Base-by-base conservation (phyloP, 306 rosid species). In the Alnus rubra region DNA sequence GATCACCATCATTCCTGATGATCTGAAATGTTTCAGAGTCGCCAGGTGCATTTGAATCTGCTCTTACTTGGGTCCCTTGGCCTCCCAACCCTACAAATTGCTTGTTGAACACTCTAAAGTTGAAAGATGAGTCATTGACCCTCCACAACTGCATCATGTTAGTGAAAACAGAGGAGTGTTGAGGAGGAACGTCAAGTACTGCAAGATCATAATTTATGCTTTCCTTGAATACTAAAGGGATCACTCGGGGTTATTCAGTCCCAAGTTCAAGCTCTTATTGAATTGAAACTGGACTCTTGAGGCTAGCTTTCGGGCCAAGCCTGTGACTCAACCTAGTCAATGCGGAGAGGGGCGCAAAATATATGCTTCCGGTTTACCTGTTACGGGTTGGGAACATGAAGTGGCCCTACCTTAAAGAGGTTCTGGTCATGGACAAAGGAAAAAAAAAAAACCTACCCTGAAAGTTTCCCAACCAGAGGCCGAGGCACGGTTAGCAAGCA, bases 381-480 rank as follows among this genome's bases (percentile, higher is more conserved):
- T 23, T 23, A 23, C 28, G 28, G 28, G 28, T 23, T 23, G 28
- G 28, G 28, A 23, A 23, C 28, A 23, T 23, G 0, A 23, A 23
- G 28, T 23, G 28, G 28, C 28, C 28, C 28, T 23, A 23, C 28
- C 28, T 23, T 23, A 23, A 23, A 23, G 28, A 23, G 28, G 28
- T 23, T 23, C 28, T 0, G 28, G 28, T 23, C 28, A 23, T 23
- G 28, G 28, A 23, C 28, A 23, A 23, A 23, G 28, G 28, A 23
- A 23, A 23, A 23, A 23, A 23, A 23, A 23, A 47, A 62, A 67
- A 47, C 84, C 52, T 54, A 89, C 93, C 86, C 90, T 79, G 75
- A 91, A 89, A 30, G 96, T 91, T 84, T 89, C 96, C 92, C 93
- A 89, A 53, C 60, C 79, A 33, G n/a, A 51, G 53, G 93, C 84